Percentiles rank a stretch among this genome's conserved stretches.
These are phyloP conservation scores for Rhizopogon vesiculosus DNA, from an alignment of 768 basidiomycete genomes.

Conservation along the genomic window DNA sequence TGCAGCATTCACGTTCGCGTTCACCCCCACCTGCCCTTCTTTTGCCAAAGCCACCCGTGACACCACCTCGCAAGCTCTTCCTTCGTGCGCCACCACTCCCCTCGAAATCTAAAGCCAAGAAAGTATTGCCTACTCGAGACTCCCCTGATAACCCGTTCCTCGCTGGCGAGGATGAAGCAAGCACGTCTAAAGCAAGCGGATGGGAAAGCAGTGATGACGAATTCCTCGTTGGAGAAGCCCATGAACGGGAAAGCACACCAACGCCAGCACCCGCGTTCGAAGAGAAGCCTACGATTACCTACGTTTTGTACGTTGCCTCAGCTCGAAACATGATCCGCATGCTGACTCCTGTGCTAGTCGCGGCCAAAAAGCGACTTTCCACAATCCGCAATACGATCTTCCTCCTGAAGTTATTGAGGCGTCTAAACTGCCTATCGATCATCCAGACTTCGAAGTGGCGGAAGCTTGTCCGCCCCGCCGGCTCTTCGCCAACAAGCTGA, in stretches of 20 bases:
- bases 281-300: slow-evolving; percentile 62
- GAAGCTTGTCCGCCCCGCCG: slow-evolving; percentile 51
- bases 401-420: slow-evolving; percentile 35
- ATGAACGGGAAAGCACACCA: slow-evolving; percentile 33
- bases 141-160: slow-evolving; percentile 75
- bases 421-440: slow-evolving; percentile 51
- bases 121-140: slow-evolving; percentile 42
- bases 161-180: slow-evolving; percentile 29
- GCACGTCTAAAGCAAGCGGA: slow-evolving; percentile 10
- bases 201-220: slow-evolving; percentile 33
- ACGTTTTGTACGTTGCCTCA: slow-evolving; percentile 60
- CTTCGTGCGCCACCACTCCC: slow-evolving; percentile 18
- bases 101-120: slow-evolving; percentile 30
- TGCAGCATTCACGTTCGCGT: slow-evolving; percentile 10
- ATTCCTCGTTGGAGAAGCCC: slow-evolving; percentile 27
- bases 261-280: slow-evolving; percentile 27
- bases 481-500: slow-evolving; percentile 43
- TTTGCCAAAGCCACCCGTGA: slow-evolving; percentile 14
- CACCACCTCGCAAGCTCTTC: slow-evolving; percentile 18
- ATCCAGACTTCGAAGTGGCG: slow-evolving; percentile 63
- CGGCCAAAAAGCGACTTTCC: slow-evolving; percentile 56
- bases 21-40: slow-evolving; percentile 6
- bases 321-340: neutral
- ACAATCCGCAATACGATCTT: slow-evolving; percentile 59
- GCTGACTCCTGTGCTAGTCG: slow-evolving; percentile 42